A percentile compares a stretch with the other conserved stretches of the same genome.
Evolutionary conservation across 2,329 filamentous ascomycete genomes (phyloP).

Genomic region (Aspergillus latus): DNA sequence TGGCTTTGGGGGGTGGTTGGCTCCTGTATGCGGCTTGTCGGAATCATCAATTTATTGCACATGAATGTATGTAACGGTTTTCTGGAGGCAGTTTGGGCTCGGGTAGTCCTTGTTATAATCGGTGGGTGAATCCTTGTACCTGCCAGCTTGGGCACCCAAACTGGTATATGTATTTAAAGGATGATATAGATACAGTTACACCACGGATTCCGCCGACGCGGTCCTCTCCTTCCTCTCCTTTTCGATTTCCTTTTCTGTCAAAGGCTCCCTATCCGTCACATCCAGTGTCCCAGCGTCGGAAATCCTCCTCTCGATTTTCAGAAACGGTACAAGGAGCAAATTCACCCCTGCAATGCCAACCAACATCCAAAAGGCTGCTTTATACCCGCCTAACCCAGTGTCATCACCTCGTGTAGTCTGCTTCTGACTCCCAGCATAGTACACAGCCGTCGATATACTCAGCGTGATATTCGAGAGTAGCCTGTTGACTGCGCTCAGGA

Average conservation of each 20-base stretch:
- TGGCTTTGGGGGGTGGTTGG: neutral
- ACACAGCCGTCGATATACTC: slow-evolving; percentile 5
- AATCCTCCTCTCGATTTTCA: neutral
- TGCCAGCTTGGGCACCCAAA: too few relatives aligned
- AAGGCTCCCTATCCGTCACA: neutral
- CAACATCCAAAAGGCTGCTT: slow-evolving; percentile 6
- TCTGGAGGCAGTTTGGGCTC: too few relatives aligned
- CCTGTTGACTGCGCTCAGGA: slow-evolving; percentile 66
- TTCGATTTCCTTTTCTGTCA: neutral
- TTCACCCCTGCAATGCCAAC: slow-evolving; percentile 1
- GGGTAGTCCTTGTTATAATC: too few relatives aligned
- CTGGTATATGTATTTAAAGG: too few relatives aligned
- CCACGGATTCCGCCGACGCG: too few relatives aligned
- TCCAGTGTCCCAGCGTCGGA: too few relatives aligned
- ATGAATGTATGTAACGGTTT: too few relatives aligned
- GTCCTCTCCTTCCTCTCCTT: too few relatives aligned
- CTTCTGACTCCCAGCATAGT: slow-evolving; percentile 1
- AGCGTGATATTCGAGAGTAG: slow-evolving; percentile 33
- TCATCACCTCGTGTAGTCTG: neutral
- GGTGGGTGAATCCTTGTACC: too few relatives aligned
- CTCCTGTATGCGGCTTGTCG: too few relatives aligned
- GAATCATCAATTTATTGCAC: too few relatives aligned
- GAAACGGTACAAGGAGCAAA: slow-evolving; percentile 5
- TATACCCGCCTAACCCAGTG: neutral
- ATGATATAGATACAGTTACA: too few relatives aligned